Conservation (phyloP, 2,329 filamentous ascomycete species). For the Monilinia vaccinii-corymbosi region DNA sequence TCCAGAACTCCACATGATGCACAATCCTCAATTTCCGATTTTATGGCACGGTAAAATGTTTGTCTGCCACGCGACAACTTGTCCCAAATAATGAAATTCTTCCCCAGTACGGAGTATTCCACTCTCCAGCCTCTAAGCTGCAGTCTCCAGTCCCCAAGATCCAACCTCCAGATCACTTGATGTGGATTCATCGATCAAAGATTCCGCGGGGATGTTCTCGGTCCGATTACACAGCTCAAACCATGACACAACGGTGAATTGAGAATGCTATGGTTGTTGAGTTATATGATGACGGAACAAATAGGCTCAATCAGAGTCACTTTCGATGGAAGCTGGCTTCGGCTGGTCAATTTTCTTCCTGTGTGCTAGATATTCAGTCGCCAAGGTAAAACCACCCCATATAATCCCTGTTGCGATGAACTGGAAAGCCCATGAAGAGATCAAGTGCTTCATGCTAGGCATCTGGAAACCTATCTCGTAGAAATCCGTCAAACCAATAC, state of each 20-base stretch:
- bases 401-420: slow-evolving; percentile 11
- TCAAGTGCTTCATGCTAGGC: slow-evolving; percentile 18
- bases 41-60: not conserved
- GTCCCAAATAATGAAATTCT: not conserved
- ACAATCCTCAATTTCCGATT: not conserved
- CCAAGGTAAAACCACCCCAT: slow-evolving; percentile 24
- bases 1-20: not conserved
- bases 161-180: not conserved
- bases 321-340: not conserved
- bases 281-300: not conserved
- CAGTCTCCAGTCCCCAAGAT: not conserved
- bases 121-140: not conserved
- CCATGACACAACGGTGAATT: not conserved
- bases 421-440: slow-evolving; percentile 21
- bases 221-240: not conserved
- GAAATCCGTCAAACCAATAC: slow-evolving; percentile 17
- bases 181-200: not conserved
- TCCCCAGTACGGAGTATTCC: not conserved
- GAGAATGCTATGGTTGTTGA: not conserved
- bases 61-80: not conserved
- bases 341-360: not conserved
- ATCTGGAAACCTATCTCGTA: slow-evolving; percentile 13
- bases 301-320: not conserved
- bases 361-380: slow-evolving; percentile 14
- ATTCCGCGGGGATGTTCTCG: not conserved